Evolutionary conservation across 192 early-diverging fungal genomes (phyloP).

Genomic region (Entomortierella beljakovae): DNA sequence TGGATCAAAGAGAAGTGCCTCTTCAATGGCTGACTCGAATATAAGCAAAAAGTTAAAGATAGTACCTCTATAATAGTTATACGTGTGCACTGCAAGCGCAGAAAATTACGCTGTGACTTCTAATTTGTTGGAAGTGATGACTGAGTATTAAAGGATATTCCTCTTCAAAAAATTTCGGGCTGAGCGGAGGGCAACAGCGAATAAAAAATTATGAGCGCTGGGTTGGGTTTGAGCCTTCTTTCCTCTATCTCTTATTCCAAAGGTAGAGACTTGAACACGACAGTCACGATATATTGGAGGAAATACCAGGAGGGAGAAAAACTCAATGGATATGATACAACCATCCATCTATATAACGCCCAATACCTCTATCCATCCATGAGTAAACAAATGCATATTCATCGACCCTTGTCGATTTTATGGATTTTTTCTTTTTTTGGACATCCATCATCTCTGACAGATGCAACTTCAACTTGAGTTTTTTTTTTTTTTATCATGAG

Average conservation of each 20-base stretch:
- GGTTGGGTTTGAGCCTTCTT: constrained; percentile 40
- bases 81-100: no score
- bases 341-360: constrained; percentile 20
- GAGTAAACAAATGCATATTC: not conserved
- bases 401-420: not conserved
- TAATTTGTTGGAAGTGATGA: no score
- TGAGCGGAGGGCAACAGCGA: not conserved
- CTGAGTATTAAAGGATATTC: no score
- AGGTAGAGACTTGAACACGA: constrained; percentile 33
- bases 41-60: no score
- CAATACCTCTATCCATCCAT: constrained; percentile 4
- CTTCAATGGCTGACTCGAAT: no score
- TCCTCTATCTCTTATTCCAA: constrained; percentile 50
- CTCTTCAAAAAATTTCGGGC: no score
- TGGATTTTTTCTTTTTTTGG: no score
- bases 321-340: constrained; percentile 7
- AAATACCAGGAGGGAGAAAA: not conserved
- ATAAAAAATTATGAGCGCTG: constrained; percentile 17
- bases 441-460: not conserved
- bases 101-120: no score
- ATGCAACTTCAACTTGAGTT: not conserved
- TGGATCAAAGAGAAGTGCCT: no score
- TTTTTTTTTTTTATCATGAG: not conserved
- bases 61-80: no score
- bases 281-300: constrained; percentile 26